These are phyloP conservation scores for Tolypocladium endophyticum DNA, from an alignment of 2,329 filamentous ascomycete species.

Conservation along the genomic window DNA sequence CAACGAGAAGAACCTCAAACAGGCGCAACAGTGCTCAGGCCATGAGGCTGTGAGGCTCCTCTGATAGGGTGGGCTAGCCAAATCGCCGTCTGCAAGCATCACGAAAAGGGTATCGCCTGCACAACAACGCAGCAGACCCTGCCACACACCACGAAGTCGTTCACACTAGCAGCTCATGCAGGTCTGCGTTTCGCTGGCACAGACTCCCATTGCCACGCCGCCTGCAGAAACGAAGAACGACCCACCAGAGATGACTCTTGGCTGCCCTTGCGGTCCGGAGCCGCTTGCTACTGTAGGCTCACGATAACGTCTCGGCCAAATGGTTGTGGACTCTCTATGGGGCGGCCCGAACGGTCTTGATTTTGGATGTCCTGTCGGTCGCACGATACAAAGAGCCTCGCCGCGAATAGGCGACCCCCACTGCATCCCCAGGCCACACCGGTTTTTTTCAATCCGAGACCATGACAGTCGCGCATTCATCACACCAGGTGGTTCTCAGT, in stretches of 20 bases:
- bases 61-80: not conserved
- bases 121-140: not conserved
- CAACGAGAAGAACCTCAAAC: not conserved
- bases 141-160: not conserved
- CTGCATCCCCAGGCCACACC: not conserved
- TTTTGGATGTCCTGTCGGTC: not conserved
- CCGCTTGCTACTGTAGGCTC: not conserved
- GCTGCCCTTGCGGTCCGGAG: not conserved
- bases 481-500: not conserved
- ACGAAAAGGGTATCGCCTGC: not conserved
- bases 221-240: not conserved
- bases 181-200: not conserved
- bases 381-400: not conserved
- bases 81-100: not conserved
- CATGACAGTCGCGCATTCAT: not conserved
- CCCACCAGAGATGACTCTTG: not conserved
- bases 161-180: not conserved
- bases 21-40: not conserved
- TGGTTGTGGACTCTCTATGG: not conserved
- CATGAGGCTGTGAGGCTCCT: not conserved
- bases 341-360: not conserved
- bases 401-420: not conserved
- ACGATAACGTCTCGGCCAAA: not conserved
- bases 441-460: not conserved
- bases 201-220: not conserved